phyloP scores from a whole-genome alignment of 352 stramenopile genomes.

The Discostella stelligera region DNA sequence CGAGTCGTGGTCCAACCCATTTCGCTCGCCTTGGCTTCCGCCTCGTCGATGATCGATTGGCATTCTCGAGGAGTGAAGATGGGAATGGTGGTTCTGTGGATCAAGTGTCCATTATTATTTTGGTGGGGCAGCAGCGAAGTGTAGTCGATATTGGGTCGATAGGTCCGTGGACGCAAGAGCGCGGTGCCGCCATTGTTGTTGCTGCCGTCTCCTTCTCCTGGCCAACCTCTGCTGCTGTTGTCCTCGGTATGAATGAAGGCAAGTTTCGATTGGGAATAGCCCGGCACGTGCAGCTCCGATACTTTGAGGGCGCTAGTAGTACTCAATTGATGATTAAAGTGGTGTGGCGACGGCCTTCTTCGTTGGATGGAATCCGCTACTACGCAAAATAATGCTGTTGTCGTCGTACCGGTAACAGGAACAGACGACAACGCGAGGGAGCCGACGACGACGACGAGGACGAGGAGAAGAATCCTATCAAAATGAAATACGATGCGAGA shows the following conservation, averaged over 20 bases:
- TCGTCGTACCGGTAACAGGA: not conserved
- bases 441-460: not conserved
- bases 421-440: not conserved
- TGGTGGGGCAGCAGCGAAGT: slow-evolving; percentile 21
- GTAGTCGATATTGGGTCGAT: slow-evolving; percentile 16
- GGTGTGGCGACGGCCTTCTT: not conserved
- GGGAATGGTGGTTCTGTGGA: slow-evolving; percentile 44
- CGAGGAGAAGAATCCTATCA: slow-evolving; percentile 1
- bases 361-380: not conserved
- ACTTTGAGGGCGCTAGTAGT: slow-evolving; percentile 22
- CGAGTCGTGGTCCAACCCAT: slow-evolving; percentile 53
- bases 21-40: slow-evolving; percentile 36
- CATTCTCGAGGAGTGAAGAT: slow-evolving; percentile 49
- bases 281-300: slow-evolving; percentile 58
- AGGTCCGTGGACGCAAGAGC: slow-evolving; percentile 9
- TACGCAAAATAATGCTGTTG: not conserved
- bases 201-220: not conserved
- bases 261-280: slow-evolving; percentile 46
- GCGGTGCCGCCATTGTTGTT: not conserved
- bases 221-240: too few relatives aligned
- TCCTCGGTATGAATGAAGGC: slow-evolving; percentile 38
- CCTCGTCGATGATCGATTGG: slow-evolving; percentile 50
- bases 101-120: slow-evolving; percentile 28
- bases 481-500: too few relatives aligned
- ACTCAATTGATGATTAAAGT: not conserved